Evolutionary conservation across 257 asterid genomes (phyloP), one percentile per base, ranked within the genome.

Genomic region (Capsicum baccatum): DNA sequence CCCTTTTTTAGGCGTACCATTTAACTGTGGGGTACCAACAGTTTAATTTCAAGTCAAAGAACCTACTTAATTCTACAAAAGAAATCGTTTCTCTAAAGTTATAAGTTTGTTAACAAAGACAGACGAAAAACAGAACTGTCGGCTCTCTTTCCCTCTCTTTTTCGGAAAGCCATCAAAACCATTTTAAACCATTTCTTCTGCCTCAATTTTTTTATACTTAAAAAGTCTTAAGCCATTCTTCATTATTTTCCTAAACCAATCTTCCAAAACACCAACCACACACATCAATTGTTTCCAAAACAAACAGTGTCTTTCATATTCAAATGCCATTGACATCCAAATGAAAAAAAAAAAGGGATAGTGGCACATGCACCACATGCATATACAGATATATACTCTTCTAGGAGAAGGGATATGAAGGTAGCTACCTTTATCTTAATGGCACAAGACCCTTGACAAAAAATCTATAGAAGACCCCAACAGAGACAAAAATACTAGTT

Each of bases 371-470:
- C 54, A 60, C 8, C 47, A 9, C 33, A 35, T 62, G 78, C 54
- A 60, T 12, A 57, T 50, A 54, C 55, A 44, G n/a, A 37, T 7
- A 42, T 14, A 60, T 26, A 59, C 62, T 42, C 57, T n/a, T 81
- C 59, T 76, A 35, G 76, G 80, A 33, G 64, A 58, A 79, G 37
- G 59, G 15, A 48, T 66, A 63, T 52, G 58, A 79, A 83, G 73
- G 83, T n/a, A n/a, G n/a, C n/a, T n/a, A 93, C 97, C 93, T 94
- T 91, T 82, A 87, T 89, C 90, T 92, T 91, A 80, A 94, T 83
- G 85, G 84, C 89, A 86, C 97, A 94, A 80, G 99, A 93, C 57
- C 98, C 98, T 88, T 96, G 99, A 88, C 99, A 97, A 88, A 94
- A 91, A 55, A 93, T 90, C 76, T 83, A 91, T 5, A 93, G 95